phyloP scores from a whole-genome alignment of 73 alveolate species.

The Stentor roeselii region DNA sequence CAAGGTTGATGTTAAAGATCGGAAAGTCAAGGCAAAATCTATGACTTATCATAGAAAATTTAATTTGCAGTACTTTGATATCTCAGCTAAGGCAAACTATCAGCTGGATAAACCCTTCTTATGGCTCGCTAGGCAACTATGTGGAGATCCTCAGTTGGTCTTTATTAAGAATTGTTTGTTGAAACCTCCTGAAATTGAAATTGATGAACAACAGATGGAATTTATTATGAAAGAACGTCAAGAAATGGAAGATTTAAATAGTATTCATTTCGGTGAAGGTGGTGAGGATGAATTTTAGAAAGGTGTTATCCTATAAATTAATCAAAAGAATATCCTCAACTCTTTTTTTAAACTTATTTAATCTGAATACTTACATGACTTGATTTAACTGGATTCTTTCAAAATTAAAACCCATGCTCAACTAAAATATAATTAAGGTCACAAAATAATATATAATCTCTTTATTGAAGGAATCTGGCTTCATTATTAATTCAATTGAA shows the following conservation, averaged over 20 bases:
- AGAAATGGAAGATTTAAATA: slow-evolving; percentile 54
- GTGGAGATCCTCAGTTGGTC: slow-evolving; percentile 75
- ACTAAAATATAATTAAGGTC: not conserved
- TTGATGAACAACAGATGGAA: slow-evolving; percentile 70
- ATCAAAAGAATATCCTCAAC: not conserved
- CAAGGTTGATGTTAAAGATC: slow-evolving; percentile 91
- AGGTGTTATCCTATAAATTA: no score
- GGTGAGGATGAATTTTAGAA: slow-evolving; percentile 71
- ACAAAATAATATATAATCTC: not conserved
- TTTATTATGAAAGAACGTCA: slow-evolving; percentile 59
- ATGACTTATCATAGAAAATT: slow-evolving; percentile 98
- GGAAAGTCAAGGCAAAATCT: slow-evolving; percentile 87
- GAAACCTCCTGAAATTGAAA: slow-evolving; percentile 68
- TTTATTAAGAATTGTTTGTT: slow-evolving; percentile 82
- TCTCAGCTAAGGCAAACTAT: slow-evolving; percentile 98
- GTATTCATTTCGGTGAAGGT: slow-evolving; percentile 47
- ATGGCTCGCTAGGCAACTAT: slow-evolving; percentile 95
- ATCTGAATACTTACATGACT: not conserved
- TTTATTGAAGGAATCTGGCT: not conserved
- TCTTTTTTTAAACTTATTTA: not conserved
- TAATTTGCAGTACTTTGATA: slow-evolving; percentile 97
- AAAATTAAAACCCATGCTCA: not conserved
- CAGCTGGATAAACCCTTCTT: slow-evolving; percentile 99
- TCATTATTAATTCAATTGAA: not conserved
- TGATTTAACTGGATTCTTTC: not conserved